Evolutionary conservation across 495 filamentous ascomycete species (phyloP).

Genomic region (Talaromyces trachyspermus): DNA sequence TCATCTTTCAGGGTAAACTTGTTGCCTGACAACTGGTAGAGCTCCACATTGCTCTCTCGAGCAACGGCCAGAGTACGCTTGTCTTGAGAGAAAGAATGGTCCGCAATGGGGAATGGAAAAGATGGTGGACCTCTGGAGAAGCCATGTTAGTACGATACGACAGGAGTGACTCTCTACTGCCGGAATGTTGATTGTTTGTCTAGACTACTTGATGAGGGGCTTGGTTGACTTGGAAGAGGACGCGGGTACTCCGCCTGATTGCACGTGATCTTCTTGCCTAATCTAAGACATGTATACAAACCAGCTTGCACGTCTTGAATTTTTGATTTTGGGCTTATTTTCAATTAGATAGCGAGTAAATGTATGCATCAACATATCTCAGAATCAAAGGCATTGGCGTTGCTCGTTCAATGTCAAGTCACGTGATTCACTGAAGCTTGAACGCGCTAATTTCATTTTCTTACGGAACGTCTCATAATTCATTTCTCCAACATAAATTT

Average conservation of each 20-base stretch:
- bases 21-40: constrained; percentile 67
- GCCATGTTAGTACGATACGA: constrained; percentile 61
- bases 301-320: too few relatives aligned
- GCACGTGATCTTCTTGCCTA: constrained; percentile 4
- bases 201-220: background rate
- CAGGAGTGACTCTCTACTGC: constrained; percentile 99
- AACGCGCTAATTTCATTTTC: constrained; percentile 4
- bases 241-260: background rate
- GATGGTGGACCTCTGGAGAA: constrained; percentile 84
- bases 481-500: background rate
- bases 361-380: too few relatives aligned
- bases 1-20: constrained; percentile 83
- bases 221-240: background rate
- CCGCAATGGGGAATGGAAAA: constrained; percentile 91
- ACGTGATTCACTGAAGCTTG: too few relatives aligned
- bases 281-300: too few relatives aligned
- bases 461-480: too few relatives aligned
- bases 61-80: constrained; percentile 83
- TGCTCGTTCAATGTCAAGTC: too few relatives aligned
- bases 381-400: too few relatives aligned
- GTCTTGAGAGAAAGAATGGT: constrained; percentile 96
- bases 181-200: constrained; percentile 21
- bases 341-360: too few relatives aligned
- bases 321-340: too few relatives aligned
- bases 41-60: constrained; percentile 83